phyloP scores from a whole-genome alignment of 805 yeast species.

The Citeromyces nyonsensis region DNA sequence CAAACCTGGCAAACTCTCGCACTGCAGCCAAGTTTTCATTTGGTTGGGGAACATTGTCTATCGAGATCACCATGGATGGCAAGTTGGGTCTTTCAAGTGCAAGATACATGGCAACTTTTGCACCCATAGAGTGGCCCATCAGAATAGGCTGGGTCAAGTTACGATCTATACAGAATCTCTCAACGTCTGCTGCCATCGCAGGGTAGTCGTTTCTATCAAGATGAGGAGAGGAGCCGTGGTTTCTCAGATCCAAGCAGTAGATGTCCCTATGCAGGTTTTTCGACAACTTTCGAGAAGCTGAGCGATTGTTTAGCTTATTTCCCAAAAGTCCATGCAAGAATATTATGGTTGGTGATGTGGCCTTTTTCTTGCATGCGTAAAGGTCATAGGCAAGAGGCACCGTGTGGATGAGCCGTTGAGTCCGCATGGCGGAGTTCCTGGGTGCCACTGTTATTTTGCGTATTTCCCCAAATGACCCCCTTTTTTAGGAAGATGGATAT shows the following conservation, averaged over 20 bases:
- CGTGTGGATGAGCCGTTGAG: slow-evolving; percentile 3
- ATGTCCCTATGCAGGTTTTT: slow-evolving; percentile 33
- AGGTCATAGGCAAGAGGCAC: slow-evolving; percentile 6
- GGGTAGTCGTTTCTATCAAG: slow-evolving; percentile 53
- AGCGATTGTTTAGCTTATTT: slow-evolving; percentile 58
- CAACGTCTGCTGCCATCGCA: slow-evolving; percentile 72
- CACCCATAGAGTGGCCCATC: slow-evolving; percentile 83
- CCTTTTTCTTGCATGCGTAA: slow-evolving; percentile 2
- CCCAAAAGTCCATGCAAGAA: slow-evolving; percentile 87
- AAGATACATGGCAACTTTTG: slow-evolving; percentile 80
- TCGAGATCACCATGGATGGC: slow-evolving; percentile 43
- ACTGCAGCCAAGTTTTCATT: slow-evolving; percentile 6
- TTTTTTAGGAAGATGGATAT: too few species aligned
- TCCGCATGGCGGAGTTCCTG: neutral
- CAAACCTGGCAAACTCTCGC: slow-evolving; percentile 10
- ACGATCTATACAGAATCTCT: slow-evolving; percentile 33
- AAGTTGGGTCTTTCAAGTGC: slow-evolving; percentile 51
- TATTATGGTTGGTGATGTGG: slow-evolving; percentile 41
- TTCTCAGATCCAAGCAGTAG: slow-evolving; percentile 62
- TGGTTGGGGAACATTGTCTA: slow-evolving; percentile 81
- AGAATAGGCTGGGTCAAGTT: slow-evolving; percentile 27
- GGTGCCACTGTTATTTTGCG: neutral
- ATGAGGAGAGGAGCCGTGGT: slow-evolving; percentile 86
- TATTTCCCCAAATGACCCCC: too few species aligned
- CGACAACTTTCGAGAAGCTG: slow-evolving; percentile 47